A percentile compares a stretch with the other conserved stretches of the same genome.
phyloP scores from a whole-genome alignment of 148 eudicot genomes.

The Bassia scoparia region DNA sequence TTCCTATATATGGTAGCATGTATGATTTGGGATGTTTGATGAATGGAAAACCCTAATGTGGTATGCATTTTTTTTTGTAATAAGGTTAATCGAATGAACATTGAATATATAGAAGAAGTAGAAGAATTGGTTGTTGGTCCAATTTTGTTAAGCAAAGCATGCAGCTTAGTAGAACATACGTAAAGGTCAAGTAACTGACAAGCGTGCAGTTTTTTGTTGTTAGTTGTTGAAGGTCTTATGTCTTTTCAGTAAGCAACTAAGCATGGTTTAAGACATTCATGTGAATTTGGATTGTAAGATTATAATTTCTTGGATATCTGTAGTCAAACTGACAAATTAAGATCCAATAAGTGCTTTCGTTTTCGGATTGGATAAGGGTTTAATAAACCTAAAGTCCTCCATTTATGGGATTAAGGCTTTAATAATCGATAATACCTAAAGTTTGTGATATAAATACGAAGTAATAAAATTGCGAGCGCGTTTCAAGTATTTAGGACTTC shows the following conservation, averaged over 20 bases:
- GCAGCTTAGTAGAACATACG: not conserved
- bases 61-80: no score
- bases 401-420: no score
- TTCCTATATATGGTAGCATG: no score
- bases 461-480: no score
- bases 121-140: not conserved
- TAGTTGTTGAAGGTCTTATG: no score
- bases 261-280: no score
- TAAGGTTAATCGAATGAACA: not conserved
- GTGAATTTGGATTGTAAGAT: not conserved
- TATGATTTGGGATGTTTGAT: no score
- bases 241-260: no score
- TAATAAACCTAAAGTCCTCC: no score
- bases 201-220: not conserved
- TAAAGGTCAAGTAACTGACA: not conserved
- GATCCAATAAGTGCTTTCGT: not conserved
- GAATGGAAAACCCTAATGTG: no score
- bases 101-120: not conserved
- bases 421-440: no score
- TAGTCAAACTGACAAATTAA: not conserved
- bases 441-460: no score
- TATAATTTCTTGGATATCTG: not conserved
- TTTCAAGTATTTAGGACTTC: not conserved
- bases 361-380: not conserved
- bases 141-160: slow-evolving; percentile 1